Base-by-base conservation (phyloP, 2,329 filamentous ascomycete genomes). In the Cladosporium austrohemisphaericum region DNA sequence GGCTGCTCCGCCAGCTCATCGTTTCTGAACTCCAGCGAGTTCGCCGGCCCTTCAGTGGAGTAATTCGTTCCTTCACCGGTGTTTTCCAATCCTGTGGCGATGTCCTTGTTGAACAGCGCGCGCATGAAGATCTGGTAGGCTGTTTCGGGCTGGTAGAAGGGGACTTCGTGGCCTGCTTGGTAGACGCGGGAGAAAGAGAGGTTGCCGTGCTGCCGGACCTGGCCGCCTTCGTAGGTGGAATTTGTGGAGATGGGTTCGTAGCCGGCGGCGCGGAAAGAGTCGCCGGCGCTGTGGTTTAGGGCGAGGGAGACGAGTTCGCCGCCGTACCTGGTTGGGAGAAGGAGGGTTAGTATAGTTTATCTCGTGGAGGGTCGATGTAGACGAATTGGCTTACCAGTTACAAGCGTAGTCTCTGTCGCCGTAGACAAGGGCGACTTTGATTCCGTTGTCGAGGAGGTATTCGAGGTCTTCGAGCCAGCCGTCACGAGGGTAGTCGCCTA, bases 391-490 rank as follows among this genome's bases (percentile, higher is more conserved):
- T 48, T 48, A 53, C 55, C 47, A 50, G 11, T 50, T 50, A 13
- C 53, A 56, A 9, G 72, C 70, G 55, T 73, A 80, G 59, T 81
- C 78, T 4, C 75, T 66, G 60, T 81, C 78, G 4, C 77, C 78
- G 54, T 79, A 79, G 26, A 79, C 68, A 32, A 80, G 58, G 32
- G 76, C 70, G 8, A 81, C 76, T 55, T 78, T 79, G 51, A 80
- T 68, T 8, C 76, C 76, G 3, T 66, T 68, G 44, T 83, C 79
- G 5, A 84, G 71, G 1, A 84, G 66, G 51, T 76, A 77, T 1
- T 65, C 72, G 0, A 79, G 57, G 49, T 77, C 72, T 29, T 73
- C 70, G 10, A 76, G 69, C 55, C 71, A 71, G 46, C 73, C 73
- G 1, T 69, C 68, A 11, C 74, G 69, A 1, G 70, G 64, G 52